Evolutionary conservation across 176 grass and related monocot genomes (phyloP).

Genomic region (Hordeum marinum): DNA sequence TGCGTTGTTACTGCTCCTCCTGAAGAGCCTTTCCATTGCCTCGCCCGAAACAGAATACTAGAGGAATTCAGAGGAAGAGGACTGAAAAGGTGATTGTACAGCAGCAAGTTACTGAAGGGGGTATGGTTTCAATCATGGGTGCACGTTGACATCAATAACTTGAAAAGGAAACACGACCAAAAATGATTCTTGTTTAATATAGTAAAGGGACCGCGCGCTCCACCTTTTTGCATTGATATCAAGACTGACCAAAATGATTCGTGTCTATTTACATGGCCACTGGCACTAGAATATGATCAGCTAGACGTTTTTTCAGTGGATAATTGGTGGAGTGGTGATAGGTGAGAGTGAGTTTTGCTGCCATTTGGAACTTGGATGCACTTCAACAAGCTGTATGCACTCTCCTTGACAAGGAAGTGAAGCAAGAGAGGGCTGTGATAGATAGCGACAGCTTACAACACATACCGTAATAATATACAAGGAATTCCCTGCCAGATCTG

Average conservation of each 20-base stretch:
- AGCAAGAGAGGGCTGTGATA: background rate
- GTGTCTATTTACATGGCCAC: background rate
- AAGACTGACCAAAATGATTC: no score
- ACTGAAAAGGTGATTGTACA: background rate
- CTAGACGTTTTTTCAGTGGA: background rate
- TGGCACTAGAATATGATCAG: background rate
- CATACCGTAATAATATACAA: background rate
- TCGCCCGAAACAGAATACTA: background rate
- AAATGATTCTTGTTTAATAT: no score
- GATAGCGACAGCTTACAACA: background rate
- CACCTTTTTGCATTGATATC: no score
- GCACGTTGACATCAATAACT: no score
- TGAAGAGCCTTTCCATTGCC: background rate
- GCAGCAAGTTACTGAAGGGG: constrained; percentile 3
- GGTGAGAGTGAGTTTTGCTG: background rate
- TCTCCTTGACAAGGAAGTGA: constrained; percentile 22
- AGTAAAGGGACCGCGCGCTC: no score
- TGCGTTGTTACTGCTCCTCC: background rate
- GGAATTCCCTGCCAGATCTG: background rate
- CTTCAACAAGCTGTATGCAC: background rate
- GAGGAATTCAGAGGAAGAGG: background rate
- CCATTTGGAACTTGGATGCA: background rate
- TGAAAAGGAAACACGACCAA: no score
- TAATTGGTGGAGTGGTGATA: background rate
- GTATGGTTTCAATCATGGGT: background rate